These are phyloP conservation scores for Penium margaritaceum DNA, from an alignment of 139 green algal species.

Conservation along the genomic window DNA sequence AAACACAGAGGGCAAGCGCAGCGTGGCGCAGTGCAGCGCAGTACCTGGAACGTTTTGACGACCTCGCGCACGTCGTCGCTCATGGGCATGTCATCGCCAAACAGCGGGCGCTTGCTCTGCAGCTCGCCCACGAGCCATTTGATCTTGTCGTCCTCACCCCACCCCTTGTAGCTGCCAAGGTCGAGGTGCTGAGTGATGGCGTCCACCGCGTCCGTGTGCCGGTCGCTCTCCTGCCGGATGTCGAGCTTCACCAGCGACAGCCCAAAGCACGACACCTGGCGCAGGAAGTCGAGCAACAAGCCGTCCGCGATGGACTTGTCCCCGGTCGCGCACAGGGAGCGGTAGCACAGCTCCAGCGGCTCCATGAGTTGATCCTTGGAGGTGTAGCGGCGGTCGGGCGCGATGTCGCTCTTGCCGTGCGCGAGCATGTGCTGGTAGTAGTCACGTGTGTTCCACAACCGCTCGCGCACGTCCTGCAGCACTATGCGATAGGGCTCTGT, in stretches of 20 bases:
- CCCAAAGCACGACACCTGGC: slow-evolving; percentile 56
- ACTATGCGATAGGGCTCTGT: slow-evolving; percentile 84
- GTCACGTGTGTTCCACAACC: slow-evolving; percentile 74
- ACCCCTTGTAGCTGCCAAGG: slow-evolving; percentile 73
- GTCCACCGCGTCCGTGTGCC: slow-evolving; percentile 78
- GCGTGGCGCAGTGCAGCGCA: too few species aligned
- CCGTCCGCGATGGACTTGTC: slow-evolving; percentile 79
- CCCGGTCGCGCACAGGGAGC: slow-evolving; percentile 75
- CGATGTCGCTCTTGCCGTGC: slow-evolving; percentile 1
- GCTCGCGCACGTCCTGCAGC: slow-evolving; percentile 74
- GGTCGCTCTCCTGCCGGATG: slow-evolving; percentile 78
- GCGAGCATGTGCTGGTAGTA: slow-evolving; percentile 65
- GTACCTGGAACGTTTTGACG: slow-evolving; percentile 68
- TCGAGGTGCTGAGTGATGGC: slow-evolving; percentile 78
- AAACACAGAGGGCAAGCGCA: too few species aligned
- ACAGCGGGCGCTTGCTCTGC: slow-evolving; percentile 71
- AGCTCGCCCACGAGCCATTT: slow-evolving; percentile 73
- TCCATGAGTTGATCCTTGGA: slow-evolving; percentile 58
- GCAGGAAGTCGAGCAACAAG: slow-evolving; percentile 80
- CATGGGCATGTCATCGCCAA: slow-evolving; percentile 73
- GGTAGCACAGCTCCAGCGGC: slow-evolving; percentile 76
- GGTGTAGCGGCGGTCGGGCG: slow-evolving; percentile 41
- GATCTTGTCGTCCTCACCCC: slow-evolving; percentile 77
- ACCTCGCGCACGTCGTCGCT: slow-evolving; percentile 73
- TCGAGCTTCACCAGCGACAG: slow-evolving; percentile 89